Evolutionary conservation across 2,329 filamentous ascomycete species (phyloP), one percentile per base, ranked within the genome.

Genomic region (Claviceps paspali): DNA sequence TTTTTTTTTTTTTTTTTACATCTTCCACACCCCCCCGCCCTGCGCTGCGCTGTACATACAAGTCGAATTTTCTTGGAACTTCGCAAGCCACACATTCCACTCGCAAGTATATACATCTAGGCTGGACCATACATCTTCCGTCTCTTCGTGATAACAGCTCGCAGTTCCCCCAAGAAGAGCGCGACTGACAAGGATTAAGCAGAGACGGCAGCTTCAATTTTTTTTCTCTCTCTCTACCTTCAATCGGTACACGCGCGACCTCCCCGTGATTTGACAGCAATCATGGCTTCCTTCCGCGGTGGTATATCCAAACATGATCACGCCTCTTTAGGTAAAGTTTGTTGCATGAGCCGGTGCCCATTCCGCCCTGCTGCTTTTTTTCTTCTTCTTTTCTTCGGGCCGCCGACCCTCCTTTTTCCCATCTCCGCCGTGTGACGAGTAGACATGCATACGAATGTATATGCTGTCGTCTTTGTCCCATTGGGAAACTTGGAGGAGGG

Each of bases 341-440:
- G 51, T 63, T 63, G 71, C 70, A 70, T 78, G 73, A 69, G 70
- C 73, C 73, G 73, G 73, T 78, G 73, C 64, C 58, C 51, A 40
- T 46, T 44, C 45, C 45, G 49, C 27, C 33, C 40, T 14, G 30
- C 5, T 23, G 18, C 12, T 32, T 18, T 33, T 22, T 33, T 8
- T 30, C 10, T n/a, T 10, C 11, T 18, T 19, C 11, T 35, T n/a
- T n/a, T n/a, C n/a, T n/a, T n/a, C n/a, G n/a, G n/a, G n/a, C n/a
- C n/a, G n/a, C n/a, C n/a, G n/a, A n/a, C n/a, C n/a, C 35, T 32
- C 17, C 6, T 9, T 24, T 8, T 5, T 5, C 29, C 11, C 28
- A 2, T 18, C 4, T 3, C 15, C 27, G 10, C 18, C 19, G 21
- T 12, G 15, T 18, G 18, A 29, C 15, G 6, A 12, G 14, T 6